phyloP scores from a whole-genome alignment of 164 flowering plant genomes.

The Hamamelis virginiana region DNA sequence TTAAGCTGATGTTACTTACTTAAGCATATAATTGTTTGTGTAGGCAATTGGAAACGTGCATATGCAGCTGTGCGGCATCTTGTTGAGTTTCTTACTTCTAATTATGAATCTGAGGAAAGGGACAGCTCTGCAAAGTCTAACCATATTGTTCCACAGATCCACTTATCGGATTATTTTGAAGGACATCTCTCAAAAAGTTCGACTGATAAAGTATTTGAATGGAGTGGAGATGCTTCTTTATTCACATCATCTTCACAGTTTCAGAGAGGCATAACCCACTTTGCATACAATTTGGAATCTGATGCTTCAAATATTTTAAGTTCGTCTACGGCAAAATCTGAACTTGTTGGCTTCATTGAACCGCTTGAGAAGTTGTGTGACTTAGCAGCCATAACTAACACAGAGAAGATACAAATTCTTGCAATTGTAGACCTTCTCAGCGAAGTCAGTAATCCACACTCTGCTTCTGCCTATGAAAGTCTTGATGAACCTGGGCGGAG shows the following conservation, averaged over 20 bases:
- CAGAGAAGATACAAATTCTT: conserved; percentile 58
- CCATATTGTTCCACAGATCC: conserved; percentile 45
- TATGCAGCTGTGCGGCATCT: conserved; percentile 62
- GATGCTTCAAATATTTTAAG: conserved; percentile 23
- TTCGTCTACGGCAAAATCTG: conserved; percentile 46
- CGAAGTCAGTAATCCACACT: conserved; percentile 56
- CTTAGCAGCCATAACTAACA: conserved; percentile 26
- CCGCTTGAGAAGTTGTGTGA: conserved; percentile 47
- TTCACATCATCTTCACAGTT: conserved; percentile 25
- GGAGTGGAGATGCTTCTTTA: conserved; percentile 37
- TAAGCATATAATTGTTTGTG: conserved; percentile 20
- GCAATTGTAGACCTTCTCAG: conserved; percentile 69
- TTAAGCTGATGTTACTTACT: neutral
- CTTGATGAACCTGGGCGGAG: conserved; percentile 93
- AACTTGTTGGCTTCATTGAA: conserved; percentile 43
- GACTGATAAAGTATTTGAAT: conserved; percentile 42
- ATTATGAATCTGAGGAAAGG: conserved; percentile 25
- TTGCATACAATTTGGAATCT: conserved; percentile 22
- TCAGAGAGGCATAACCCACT: conserved; percentile 30
- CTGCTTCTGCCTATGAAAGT: conserved; percentile 66
- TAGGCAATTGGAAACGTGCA: conserved; percentile 91
- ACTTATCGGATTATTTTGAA: conserved; percentile 60
- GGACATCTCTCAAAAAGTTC: conserved; percentile 33
- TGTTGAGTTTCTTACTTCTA: conserved; percentile 45
- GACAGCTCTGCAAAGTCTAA: conserved; percentile 16